phyloP scores from a whole-genome alignment of 371 early-diverging fungal genomes.

The Mucor saturninus region DNA sequence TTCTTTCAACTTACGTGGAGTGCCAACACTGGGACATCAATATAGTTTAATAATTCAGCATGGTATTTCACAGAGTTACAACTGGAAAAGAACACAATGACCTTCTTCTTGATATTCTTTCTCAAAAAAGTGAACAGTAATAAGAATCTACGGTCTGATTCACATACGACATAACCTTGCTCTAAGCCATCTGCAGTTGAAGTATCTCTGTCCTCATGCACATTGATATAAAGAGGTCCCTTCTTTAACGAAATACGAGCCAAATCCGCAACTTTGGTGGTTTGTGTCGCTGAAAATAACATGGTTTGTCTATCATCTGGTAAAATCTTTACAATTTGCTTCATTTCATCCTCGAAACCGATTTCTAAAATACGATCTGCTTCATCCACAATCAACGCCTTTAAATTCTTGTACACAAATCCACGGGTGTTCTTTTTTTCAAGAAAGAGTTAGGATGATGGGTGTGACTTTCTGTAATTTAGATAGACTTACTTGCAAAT shows the following conservation, averaged over 20 bases:
- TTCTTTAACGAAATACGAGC: constrained; percentile 93
- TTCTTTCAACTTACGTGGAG: constrained; percentile 71
- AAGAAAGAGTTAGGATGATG: constrained; percentile 34
- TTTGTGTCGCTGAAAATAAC: constrained; percentile 98
- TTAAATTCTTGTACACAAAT: constrained; percentile 89
- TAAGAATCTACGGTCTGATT: constrained; percentile 89
- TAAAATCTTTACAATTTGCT: constrained; percentile 91
- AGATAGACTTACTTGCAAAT: constrained; percentile 68
- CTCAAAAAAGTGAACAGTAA: constrained; percentile 94
- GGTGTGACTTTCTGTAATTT: neutral
- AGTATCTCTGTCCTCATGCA: constrained; percentile 87
- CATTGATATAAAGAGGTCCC: constrained; percentile 95
- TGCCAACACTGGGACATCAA: constrained; percentile 95
- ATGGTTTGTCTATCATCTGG: constrained; percentile 91
- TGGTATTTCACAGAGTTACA: constrained; percentile 97
- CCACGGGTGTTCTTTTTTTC: constrained; percentile 79
- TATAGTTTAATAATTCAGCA: constrained; percentile 94
- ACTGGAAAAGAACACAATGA: constrained; percentile 95
- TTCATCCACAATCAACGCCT: constrained; percentile 96
- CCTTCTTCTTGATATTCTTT: constrained; percentile 92
- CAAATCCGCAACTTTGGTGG: constrained; percentile 96
- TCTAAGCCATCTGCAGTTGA: constrained; percentile 94
- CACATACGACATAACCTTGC: constrained; percentile 96
- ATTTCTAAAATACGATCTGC: constrained; percentile 98
- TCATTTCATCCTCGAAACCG: constrained; percentile 99